phyloP scores from a whole-genome alignment of 306 rosid species.

The Cucurbita pepo region DNA sequence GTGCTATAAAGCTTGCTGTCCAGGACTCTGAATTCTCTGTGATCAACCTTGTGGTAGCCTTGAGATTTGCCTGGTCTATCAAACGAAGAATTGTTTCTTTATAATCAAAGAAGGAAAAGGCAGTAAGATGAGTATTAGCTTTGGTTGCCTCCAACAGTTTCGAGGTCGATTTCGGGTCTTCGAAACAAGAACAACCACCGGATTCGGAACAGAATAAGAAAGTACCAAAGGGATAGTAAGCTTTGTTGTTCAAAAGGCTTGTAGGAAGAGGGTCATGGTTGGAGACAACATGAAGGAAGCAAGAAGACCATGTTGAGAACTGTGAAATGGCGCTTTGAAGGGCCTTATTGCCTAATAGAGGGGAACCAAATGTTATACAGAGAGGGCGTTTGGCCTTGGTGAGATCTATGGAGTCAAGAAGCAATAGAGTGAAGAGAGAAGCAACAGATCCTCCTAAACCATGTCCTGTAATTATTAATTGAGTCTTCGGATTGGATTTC shows the following conservation, averaged over 20 bases:
- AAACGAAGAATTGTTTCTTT: slow-evolving; percentile 18
- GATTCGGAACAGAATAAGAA: slow-evolving; percentile 31
- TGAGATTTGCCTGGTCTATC: slow-evolving; percentile 3
- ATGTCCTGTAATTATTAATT: slow-evolving; percentile 40
- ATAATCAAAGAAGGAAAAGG: slow-evolving; percentile 10
- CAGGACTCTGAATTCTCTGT: slow-evolving; percentile 3
- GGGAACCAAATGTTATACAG: slow-evolving; percentile 71
- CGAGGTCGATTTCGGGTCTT: slow-evolving; percentile 20
- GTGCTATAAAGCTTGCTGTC: slow-evolving; percentile 17
- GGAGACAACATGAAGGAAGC: slow-evolving; percentile 48
- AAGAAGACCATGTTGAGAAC: slow-evolving; percentile 41
- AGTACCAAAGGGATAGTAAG: slow-evolving; percentile 50
- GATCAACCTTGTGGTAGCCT: not conserved
- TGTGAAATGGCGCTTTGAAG: slow-evolving; percentile 26
- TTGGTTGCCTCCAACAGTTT: slow-evolving; percentile 5
- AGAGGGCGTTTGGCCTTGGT: slow-evolving; percentile 30
- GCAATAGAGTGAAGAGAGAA: slow-evolving; percentile 47
- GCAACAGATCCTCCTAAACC: slow-evolving; percentile 59
- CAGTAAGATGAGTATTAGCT: not conserved
- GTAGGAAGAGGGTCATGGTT: slow-evolving; percentile 28
- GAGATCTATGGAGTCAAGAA: slow-evolving; percentile 14
- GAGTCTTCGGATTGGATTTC: not conserved
- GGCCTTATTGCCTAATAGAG: slow-evolving; percentile 32
- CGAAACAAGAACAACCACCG: slow-evolving; percentile 27
- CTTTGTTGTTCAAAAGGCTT: not conserved